These are phyloP conservation scores for Bipolaris zeicola DNA, from an alignment of 2,329 filamentous ascomycete species.

Conservation along the genomic window DNA sequence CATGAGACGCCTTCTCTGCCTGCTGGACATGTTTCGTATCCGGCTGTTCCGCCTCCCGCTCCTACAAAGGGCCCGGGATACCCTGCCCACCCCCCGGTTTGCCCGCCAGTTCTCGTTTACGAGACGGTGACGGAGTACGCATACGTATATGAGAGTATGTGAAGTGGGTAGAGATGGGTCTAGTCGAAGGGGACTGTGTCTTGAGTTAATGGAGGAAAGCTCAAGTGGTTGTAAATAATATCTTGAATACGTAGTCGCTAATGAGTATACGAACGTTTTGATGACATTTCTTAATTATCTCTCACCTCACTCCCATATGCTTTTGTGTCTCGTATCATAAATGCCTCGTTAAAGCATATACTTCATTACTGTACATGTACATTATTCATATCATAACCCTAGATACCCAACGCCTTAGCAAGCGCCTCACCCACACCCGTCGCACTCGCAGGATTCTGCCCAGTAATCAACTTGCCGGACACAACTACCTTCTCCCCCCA, in stretches of 20 bases:
- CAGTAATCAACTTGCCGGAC: conserved; percentile 52
- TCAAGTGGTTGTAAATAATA: conserved; percentile 2
- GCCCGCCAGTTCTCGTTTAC: conserved; percentile 5
- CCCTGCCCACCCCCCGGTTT: conserved; percentile 1
- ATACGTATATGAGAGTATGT: background rate
- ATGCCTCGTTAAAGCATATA: background rate
- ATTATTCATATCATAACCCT: background rate
- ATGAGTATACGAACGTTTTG: background rate
- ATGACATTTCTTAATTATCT: background rate
- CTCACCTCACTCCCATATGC: background rate
- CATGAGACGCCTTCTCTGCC: conserved; percentile 8
- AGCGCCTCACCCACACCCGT: conserved; percentile 52
- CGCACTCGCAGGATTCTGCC: conserved; percentile 56
- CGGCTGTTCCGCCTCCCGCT: background rate
- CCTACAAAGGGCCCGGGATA: conserved; percentile 7
- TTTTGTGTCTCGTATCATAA: background rate
- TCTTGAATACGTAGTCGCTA: background rate
- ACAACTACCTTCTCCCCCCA: conserved; percentile 53
- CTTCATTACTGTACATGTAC: background rate
- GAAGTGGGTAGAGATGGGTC: background rate
- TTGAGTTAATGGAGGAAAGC: background rate
- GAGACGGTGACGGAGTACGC: conserved; percentile 4
- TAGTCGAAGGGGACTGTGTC: background rate
- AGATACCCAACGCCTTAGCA: conserved; percentile 44
- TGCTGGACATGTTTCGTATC: background rate